Base-by-base conservation (phyloP, 192 early-diverging fungal genomes). In the Coemansia sp. region DNA sequence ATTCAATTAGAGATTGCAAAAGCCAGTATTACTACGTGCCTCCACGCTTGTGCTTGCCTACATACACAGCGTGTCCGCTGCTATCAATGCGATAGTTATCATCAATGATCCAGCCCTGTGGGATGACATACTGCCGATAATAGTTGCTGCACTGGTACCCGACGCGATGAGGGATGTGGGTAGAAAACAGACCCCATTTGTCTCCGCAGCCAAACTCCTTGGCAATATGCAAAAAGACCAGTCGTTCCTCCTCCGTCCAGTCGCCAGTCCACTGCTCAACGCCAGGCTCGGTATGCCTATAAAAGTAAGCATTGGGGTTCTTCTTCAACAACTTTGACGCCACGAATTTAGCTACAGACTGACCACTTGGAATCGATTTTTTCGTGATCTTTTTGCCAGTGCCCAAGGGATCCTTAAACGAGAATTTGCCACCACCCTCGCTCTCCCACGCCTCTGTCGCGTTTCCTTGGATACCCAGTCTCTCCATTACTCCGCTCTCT, bases 301-400 rank as follows among this genome's bases (percentile, higher is more conserved):
- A 92, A 63, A 92, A 92, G 46, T 87, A 92, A 14, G 86, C 85
- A 63, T 91, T 92, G 5, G 88, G 90, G 55, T 91, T 91, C 71
- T 92, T 91, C 62, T 86, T 86, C 59, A 89, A 83, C 70, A 90
- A 63, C 68, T 85, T 85, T 20, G 86, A 87, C 7, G 90, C 83
- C 9, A 87, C 75, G 28, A 51, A 84, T 36, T 69, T 75, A 18
- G 82, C 82, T 21, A 71, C 51, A 31, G 82, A 84, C 58, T 77
- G 76, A n/a, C 77, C 77, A 5, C 56, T 46, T 1, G 74, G 74
- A 1, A 73, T 59, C 28, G 66, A 21, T 16, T 57, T 53, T 64
- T 77, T 81, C 9, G 18, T 63, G 5, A 76, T 16, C 46, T 65
- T 65, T 33, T 85, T 85, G 28, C 85, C 78, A 13, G 70, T 80